Conservation (phyloP, 768 basidiomycete genomes). For the Lactarius quietus region DNA sequence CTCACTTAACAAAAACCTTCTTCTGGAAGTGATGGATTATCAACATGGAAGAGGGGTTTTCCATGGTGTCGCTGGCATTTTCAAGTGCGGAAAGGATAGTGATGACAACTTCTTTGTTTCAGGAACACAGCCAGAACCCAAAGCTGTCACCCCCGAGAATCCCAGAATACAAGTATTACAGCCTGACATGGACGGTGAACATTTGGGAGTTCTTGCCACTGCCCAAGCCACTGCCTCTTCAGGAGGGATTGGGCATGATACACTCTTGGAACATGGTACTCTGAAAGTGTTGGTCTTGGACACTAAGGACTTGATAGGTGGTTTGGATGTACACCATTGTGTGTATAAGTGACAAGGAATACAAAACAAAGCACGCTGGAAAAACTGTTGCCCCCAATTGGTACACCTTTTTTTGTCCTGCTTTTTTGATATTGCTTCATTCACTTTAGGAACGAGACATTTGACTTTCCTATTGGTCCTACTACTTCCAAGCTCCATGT, state of each 20-base stretch:
- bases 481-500: slow-evolving; percentile 59
- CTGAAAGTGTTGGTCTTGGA: slow-evolving; percentile 70
- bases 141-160: slow-evolving; percentile 33
- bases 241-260: slow-evolving; percentile 22
- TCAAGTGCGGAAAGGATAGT: slow-evolving; percentile 40
- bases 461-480: slow-evolving; percentile 61
- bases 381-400: slow-evolving; percentile 82
- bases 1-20: slow-evolving; percentile 58
- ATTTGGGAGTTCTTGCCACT: slow-evolving; percentile 16
- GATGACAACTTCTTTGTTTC: slow-evolving; percentile 32
- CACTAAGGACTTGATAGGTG: slow-evolving; percentile 59
- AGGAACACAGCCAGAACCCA: slow-evolving; percentile 32
- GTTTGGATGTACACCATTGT: slow-evolving; percentile 66
- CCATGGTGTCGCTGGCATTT: slow-evolving; percentile 75
- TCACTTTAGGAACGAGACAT: slow-evolving; percentile 74
- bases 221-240: no score
- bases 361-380: slow-evolving; percentile 77
- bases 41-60: slow-evolving; percentile 84
- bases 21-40: slow-evolving; percentile 96
- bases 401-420: slow-evolving; percentile 42
- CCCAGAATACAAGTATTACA: slow-evolving; percentile 54
- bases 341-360: slow-evolving; percentile 77
- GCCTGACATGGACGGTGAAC: slow-evolving; percentile 36
- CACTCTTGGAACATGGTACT: slow-evolving; percentile 52
- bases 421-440: background rate